Evolutionary conservation across 495 filamentous ascomycete species (phyloP).

Genomic region (Immersiella caudata): DNA sequence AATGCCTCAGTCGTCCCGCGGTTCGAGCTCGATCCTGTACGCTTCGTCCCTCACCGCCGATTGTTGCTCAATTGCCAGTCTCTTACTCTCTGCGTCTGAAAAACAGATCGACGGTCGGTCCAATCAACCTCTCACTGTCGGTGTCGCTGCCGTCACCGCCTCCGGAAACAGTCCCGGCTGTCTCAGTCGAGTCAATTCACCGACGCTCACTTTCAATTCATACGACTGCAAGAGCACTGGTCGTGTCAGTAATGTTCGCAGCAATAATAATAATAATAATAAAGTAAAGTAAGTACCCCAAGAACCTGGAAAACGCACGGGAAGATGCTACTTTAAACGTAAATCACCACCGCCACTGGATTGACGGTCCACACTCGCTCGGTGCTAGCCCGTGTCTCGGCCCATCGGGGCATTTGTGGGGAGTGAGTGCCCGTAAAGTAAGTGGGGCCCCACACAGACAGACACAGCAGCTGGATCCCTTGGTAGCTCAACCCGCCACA

Average conservation of each 20-base stretch:
- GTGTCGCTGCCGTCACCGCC: not conserved
- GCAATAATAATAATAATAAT: no score
- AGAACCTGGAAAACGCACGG: not conserved
- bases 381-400: not conserved
- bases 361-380: not conserved
- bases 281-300: not conserved
- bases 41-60: no score
- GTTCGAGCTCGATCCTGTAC: no score
- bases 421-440: not conserved
- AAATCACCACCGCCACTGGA: not conserved
- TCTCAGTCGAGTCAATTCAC: not conserved
- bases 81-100: no score
- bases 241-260: no score
- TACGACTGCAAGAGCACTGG: no score
- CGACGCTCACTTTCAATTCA: not conserved
- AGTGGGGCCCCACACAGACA: no score
- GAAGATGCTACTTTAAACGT: not conserved
- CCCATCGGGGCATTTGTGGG: not conserved
- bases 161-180: not conserved
- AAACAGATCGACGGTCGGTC: no score
- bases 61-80: no score
- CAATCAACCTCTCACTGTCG: no score
- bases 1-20: not conserved
- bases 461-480: no score
- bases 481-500: no score